Evolutionary conservation across 2,329 filamentous ascomycete species (phyloP), one percentile per base, ranked within the genome.

Genomic region (Cephalotrichum gorgonifer): DNA sequence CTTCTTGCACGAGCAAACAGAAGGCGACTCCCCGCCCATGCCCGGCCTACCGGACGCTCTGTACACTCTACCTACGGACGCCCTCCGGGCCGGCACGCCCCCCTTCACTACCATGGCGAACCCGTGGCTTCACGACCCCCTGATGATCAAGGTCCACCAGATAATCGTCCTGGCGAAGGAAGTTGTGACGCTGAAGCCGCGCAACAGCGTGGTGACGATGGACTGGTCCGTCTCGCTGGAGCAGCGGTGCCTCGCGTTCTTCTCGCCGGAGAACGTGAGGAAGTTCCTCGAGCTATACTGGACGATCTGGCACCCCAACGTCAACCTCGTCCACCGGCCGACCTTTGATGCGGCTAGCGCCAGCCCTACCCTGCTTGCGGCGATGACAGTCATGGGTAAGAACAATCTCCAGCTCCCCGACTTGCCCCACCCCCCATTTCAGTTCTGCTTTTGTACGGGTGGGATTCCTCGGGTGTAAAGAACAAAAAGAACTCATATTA

Each of bases 251-350:
- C 52, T 59, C 17, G 47, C 56, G 23, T 60, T 60, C 52, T 60
- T 60, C 33, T 57, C 57, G 1, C 56, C 57, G 2, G 48, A 46
- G 0, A 61, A 61, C 30, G 49, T 67, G 23, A 55, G 58, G 30
- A 61, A 58, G 30, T 63, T 58, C 26, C 52, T 66, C 8, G 57
- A 59, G 6, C 50, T 64, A 6, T 67, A 62, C 50, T 67, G 64
- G 64, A 56, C 59, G 0, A 55, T 64, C 9, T 66, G 64, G 64
- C 58, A 65, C 51, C 62, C 64, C 3, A 65, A 67, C 47, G 58
- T 64, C 48, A 63, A 60, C 44, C 56, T 64, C 20, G 46, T 65
- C 2, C 64, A 66, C 47, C 58, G 59, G 26, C 63, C 64, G 4
- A 64, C 59, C 5, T 67, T 67, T 51, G 57, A 66, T 35, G 53